A percentile compares a stretch with the other conserved stretches of the same genome.
These are phyloP conservation scores for Blastocystis sp. DNA, from an alignment of 352 stramenopile species.

Conservation along the genomic window DNA sequence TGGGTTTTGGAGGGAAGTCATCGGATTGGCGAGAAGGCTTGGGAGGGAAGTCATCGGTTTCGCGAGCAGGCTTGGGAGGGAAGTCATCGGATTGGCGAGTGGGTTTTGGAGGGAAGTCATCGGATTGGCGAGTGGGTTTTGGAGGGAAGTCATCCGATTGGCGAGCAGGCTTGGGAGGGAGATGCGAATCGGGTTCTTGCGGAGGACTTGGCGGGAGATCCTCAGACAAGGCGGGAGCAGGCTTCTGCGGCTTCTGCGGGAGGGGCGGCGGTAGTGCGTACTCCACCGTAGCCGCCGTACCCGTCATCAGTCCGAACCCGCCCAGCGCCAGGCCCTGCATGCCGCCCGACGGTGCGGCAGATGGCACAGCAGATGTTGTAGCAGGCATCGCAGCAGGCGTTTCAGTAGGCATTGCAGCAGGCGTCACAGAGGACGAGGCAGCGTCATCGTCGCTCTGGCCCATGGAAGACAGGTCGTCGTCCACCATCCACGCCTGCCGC, in stretches of 20 bases:
- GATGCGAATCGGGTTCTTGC: background rate
- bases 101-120: no score
- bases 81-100: no score
- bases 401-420: background rate
- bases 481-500: background rate
- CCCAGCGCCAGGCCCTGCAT: background rate
- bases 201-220: background rate
- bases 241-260: background rate
- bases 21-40: no score
- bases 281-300: background rate
- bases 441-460: background rate
- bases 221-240: background rate
- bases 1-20: no score
- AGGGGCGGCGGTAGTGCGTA: background rate
- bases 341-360: background rate
- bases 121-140: background rate
- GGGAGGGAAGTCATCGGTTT: no score
- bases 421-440: background rate
- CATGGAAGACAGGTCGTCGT: background rate
- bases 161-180: constrained; percentile 15
- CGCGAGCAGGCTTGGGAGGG: no score
- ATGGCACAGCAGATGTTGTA: background rate
- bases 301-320: background rate
- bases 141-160: background rate
- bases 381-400: background rate